Percentiles rank a stretch among this genome's conserved stretches.
Conservation (phyloP, 169 alveolate genomes). For the Fabrea salina region DNA sequence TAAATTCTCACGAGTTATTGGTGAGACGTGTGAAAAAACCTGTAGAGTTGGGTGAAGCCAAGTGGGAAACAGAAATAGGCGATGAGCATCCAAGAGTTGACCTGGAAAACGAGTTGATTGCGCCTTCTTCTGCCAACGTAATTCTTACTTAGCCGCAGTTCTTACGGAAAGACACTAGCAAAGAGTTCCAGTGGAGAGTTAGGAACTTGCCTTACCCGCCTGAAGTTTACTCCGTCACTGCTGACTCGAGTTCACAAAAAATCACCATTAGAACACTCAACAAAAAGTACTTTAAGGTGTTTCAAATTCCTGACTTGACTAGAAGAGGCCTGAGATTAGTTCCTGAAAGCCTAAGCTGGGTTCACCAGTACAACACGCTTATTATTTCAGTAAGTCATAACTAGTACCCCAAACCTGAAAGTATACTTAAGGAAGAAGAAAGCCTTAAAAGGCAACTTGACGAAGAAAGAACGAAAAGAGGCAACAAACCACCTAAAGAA, state of each 20-base stretch:
- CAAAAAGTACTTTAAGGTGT: constrained; percentile 83
- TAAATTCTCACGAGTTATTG: constrained; percentile 67
- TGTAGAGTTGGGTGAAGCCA: constrained; percentile 66
- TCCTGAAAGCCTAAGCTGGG: constrained; percentile 63
- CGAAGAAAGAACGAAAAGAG: constrained; percentile 36
- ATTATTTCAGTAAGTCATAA: constrained; percentile 53
- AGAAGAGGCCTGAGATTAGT: constrained; percentile 60
- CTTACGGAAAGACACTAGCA: constrained; percentile 74
- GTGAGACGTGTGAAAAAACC: constrained; percentile 62
- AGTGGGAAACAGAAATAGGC: constrained; percentile 80
- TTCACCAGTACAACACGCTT: constrained; percentile 73
- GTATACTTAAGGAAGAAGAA: constrained; percentile 48
- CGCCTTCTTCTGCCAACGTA: constrained; percentile 41
- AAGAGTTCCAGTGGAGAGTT: constrained; percentile 82
- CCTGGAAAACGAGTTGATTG: constrained; percentile 51
- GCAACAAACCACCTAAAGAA: constrained; percentile 38
- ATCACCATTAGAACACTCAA: constrained; percentile 80
- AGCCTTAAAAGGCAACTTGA: constrained; percentile 40
- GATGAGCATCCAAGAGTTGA: constrained; percentile 47
- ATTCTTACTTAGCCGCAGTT: constrained; percentile 57
- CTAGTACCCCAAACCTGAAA: constrained; percentile 60
- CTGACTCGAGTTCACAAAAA: constrained; percentile 75
- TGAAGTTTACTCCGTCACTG: constrained; percentile 66
- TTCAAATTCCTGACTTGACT: constrained; percentile 76
- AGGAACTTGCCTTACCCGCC: constrained; percentile 82